A percentile compares a stretch with the other conserved stretches of the same genome.
phyloP scores from a whole-genome alignment of 805 yeast species.

The Candida ortonii region DNA sequence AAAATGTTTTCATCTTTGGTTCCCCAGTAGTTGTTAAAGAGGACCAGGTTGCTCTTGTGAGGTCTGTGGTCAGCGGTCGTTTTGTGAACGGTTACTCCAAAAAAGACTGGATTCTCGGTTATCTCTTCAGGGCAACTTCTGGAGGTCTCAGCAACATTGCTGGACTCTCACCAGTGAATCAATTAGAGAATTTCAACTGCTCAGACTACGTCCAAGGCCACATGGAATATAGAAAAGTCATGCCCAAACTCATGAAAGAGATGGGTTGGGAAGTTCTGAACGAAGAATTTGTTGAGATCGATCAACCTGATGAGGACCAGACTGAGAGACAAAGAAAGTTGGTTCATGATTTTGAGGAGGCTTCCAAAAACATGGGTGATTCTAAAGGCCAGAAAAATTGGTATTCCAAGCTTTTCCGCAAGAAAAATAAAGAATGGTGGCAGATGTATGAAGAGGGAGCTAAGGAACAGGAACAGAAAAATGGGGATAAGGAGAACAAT shows the following conservation, averaged over 20 bases:
- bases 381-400: constrained; percentile 47
- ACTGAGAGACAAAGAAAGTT: constrained; percentile 79
- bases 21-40: constrained; percentile 77
- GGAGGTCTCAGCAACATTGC: constrained; percentile 93
- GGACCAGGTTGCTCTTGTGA: constrained; percentile 74
- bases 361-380: constrained; percentile 48
- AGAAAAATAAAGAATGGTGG: constrained; percentile 56
- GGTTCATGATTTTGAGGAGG: constrained; percentile 82
- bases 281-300: constrained; percentile 93
- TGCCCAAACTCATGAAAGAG: constrained; percentile 72
- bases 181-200: constrained; percentile 83
- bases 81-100: constrained; percentile 88
- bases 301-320: constrained; percentile 90
- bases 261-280: constrained; percentile 78
- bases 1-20: constrained; percentile 85
- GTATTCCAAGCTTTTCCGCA: constrained; percentile 42
- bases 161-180: constrained; percentile 77
- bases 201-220: constrained; percentile 89
- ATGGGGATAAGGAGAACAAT: constrained; percentile 22
- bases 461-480: constrained; percentile 28
- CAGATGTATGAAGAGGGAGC: constrained; percentile 44
- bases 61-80: constrained; percentile 85
- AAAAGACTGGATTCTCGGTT: constrained; percentile 95
- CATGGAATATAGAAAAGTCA: constrained; percentile 93
- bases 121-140: constrained; percentile 89